phyloP scores from a whole-genome alignment of 192 early-diverging fungal species.

The Gryganskiella cystojenkinii region DNA sequence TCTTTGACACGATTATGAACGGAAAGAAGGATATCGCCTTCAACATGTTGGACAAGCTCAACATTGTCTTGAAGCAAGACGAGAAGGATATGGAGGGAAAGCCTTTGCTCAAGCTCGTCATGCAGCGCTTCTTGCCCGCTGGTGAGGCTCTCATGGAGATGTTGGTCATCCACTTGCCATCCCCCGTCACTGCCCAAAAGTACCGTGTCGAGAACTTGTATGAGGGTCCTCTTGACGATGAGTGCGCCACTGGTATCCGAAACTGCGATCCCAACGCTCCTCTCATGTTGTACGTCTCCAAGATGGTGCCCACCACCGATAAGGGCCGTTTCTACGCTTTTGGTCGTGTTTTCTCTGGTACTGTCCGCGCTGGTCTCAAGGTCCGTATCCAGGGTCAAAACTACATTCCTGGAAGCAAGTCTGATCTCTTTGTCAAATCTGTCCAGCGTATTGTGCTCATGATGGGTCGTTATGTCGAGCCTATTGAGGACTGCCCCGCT shows the following conservation, averaged over 20 bases:
- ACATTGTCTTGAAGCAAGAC: conserved; percentile 84
- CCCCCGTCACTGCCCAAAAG: conserved; percentile 90
- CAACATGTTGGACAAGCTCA: conserved; percentile 86
- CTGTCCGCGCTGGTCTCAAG: conserved; percentile 95
- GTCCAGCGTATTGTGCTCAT: conserved; percentile 99
- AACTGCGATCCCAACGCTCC: conserved; percentile 93
- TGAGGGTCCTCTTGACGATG: conserved; percentile 96
- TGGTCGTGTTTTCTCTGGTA: conserved; percentile 99
- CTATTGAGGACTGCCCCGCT: conserved; percentile 98
- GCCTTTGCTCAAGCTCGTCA: conserved; percentile 93
- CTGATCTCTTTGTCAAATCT: conserved; percentile 94
- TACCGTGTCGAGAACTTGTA: conserved; percentile 95
- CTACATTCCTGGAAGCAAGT: conserved; percentile 91
- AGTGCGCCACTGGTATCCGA: conserved; percentile 88
- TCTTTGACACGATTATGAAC: conserved; percentile 97
- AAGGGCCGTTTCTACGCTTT: conserved; percentile 99
- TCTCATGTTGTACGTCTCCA: conserved; percentile 99
- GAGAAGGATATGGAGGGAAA: conserved; percentile 94
- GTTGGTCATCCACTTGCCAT: conserved; percentile 98
- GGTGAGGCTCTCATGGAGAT: conserved; percentile 98
- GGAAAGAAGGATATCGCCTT: conserved; percentile 91
- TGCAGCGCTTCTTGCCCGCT: conserved; percentile 98
- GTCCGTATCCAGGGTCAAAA: conserved; percentile 99
- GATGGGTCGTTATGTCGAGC: conserved; percentile 99
- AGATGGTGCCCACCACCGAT: conserved; percentile 99